These are phyloP conservation scores for Sesbania bispinosa DNA, from an alignment of 306 rosid genomes.

Conservation along the genomic window DNA sequence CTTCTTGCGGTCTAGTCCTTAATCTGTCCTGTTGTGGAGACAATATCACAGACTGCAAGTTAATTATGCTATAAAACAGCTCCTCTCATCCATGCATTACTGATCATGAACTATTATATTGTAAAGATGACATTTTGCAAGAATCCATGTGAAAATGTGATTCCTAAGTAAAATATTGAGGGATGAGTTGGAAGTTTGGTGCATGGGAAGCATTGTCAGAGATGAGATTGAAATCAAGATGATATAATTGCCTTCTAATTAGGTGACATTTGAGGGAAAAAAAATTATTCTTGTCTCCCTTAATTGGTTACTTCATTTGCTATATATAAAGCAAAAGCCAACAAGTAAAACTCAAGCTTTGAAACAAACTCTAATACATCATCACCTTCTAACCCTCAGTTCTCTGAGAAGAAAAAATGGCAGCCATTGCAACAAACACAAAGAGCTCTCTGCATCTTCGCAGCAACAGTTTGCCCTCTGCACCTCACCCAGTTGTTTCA, in stretches of 20 bases:
- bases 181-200: slow-evolving; percentile 16
- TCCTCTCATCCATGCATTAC: background rate
- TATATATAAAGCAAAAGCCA: slow-evolving; percentile 24
- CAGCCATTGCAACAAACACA: slow-evolving; percentile 17
- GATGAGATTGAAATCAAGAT: slow-evolving; percentile 9
- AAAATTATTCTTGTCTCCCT: slow-evolving; percentile 26
- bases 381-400: background rate
- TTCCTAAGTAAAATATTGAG: background rate
- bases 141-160: slow-evolving; percentile 11
- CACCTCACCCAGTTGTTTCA: slow-evolving; percentile 31
- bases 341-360: background rate
- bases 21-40: slow-evolving; percentile 15
- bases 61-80: slow-evolving; percentile 14
- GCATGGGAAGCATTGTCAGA: background rate
- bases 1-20: too few relatives aligned
- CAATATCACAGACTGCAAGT: too few relatives aligned
- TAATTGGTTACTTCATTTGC: background rate
- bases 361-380: slow-evolving; percentile 10
- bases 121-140: slow-evolving; percentile 14
- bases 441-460: slow-evolving; percentile 27
- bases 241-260: background rate
- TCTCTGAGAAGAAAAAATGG: slow-evolving; percentile 25
- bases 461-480: slow-evolving; percentile 30
- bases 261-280: slow-evolving; percentile 16
- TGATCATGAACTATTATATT: slow-evolving; percentile 6